phyloP scores from a whole-genome alignment of 2,329 filamentous ascomycete species.

The Epichloe gansuensis region DNA sequence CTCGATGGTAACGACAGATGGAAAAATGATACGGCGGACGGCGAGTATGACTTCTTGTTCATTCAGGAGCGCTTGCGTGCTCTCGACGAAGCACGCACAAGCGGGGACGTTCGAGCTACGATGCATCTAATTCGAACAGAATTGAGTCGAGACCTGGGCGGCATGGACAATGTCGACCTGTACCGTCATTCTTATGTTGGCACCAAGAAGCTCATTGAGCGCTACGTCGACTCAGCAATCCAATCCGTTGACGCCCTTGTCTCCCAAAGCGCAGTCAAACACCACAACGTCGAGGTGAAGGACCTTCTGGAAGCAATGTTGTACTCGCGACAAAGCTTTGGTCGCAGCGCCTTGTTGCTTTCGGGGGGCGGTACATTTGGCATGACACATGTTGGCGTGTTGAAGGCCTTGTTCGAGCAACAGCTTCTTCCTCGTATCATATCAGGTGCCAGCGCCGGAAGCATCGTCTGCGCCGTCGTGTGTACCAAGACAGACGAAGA shows the following conservation, averaged over 20 bases:
- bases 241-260: conserved; percentile 62
- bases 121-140: conserved; percentile 69
- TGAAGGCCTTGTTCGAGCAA: conserved; percentile 67
- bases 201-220: conserved; percentile 76
- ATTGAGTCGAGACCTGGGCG: conserved; percentile 67
- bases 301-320: conserved; percentile 55
- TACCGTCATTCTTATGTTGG: conserved; percentile 78
- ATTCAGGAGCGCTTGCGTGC: conserved; percentile 58
- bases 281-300: conserved; percentile 43
- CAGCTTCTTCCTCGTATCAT: conserved; percentile 72
- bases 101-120: conserved; percentile 63
- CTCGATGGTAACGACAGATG: conserved; percentile 71
- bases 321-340: conserved; percentile 65
- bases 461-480: conserved; percentile 70
- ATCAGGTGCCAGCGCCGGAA: conserved; percentile 76
- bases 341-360: conserved; percentile 68
- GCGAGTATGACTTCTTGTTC: conserved; percentile 58
- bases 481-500: conserved; percentile 70
- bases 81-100: conserved; percentile 60
- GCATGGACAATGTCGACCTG: conserved; percentile 70
- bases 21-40: conserved; percentile 52
- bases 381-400: conserved; percentile 82
- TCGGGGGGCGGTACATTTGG: conserved; percentile 78
- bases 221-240: conserved; percentile 69
- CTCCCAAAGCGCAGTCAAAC: conserved; percentile 37